A percentile compares a stretch with the other conserved stretches of the same genome.
Evolutionary conservation across 768 basidiomycete species (phyloP).

Genomic region (Epithele typhae): DNA sequence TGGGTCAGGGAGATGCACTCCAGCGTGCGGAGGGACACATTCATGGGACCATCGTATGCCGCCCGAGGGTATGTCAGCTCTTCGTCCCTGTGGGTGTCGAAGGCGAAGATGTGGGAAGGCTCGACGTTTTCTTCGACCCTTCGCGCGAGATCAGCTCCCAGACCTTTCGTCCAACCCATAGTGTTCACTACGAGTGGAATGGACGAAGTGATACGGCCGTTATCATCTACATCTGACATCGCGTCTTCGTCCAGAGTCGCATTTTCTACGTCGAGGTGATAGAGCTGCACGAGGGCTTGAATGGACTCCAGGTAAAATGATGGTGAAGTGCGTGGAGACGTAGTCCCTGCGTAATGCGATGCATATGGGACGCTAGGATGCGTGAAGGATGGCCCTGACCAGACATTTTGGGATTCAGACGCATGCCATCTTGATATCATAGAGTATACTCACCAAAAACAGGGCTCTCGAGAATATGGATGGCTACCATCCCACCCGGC

Average conservation of each 20-base stretch:
- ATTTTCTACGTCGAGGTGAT: conserved; percentile 64
- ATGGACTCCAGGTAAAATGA: conserved; percentile 71
- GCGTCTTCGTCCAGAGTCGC: conserved; percentile 25
- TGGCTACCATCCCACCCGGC: conserved; percentile 77
- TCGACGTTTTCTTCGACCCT: conserved; percentile 65
- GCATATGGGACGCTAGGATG: conserved; percentile 68
- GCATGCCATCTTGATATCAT: neutral
- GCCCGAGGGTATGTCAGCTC: too few species aligned
- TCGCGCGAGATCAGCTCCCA: conserved; percentile 74
- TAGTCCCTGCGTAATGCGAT: conserved; percentile 80
- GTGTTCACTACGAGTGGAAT: conserved; percentile 92
- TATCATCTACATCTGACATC: conserved; percentile 23
- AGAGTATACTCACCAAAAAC: conserved; percentile 56
- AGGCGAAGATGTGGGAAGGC: conserved; percentile 57
- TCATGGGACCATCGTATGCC: too few species aligned
- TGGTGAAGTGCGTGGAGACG: conserved; percentile 74
- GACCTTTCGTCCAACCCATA: conserved; percentile 95
- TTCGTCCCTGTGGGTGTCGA: conserved; percentile 28
- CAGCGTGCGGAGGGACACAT: conserved; percentile 19
- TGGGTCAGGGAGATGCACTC: conserved; percentile 46
- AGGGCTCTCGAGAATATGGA: conserved; percentile 65
- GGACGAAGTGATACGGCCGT: conserved; percentile 39
- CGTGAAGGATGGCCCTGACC: conserved; percentile 79
- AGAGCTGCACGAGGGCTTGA: conserved; percentile 59
- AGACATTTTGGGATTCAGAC: neutral